These are phyloP conservation scores for Fusarium nurragi DNA, from an alignment of 2,329 filamentous ascomycete genomes.

Conservation along the genomic window DNA sequence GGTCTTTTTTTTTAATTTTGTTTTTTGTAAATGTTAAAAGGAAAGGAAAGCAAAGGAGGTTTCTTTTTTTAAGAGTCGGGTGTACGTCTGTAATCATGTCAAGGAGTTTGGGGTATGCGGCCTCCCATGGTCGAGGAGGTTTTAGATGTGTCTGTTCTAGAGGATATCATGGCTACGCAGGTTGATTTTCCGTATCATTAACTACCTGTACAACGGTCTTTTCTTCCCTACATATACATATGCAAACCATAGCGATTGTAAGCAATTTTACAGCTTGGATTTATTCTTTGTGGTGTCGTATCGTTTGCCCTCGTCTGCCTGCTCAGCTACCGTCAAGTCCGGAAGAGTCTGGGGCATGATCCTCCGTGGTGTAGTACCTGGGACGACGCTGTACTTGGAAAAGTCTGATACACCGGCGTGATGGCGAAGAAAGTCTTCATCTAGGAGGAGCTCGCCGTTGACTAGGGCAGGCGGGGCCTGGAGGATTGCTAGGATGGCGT, in stretches of 20 bases:
- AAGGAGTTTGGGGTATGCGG: constrained; percentile 37
- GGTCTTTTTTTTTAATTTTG: constrained; percentile 2
- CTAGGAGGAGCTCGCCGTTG: constrained; percentile 77
- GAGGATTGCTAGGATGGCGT: constrained; percentile 79
- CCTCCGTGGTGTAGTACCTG: constrained; percentile 69
- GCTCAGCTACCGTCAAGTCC: constrained; percentile 76
- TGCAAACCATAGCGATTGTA: constrained; percentile 15
- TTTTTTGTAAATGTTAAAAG: constrained; percentile 17
- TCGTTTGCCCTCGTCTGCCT: constrained; percentile 79
- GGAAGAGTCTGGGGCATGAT: constrained; percentile 82
- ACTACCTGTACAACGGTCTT: constrained; percentile 31
- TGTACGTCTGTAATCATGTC: constrained; percentile 33
- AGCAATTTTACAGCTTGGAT: constrained; percentile 51
- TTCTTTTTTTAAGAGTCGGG: constrained; percentile 29
- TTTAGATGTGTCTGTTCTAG: constrained; percentile 40
- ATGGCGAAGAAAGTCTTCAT: constrained; percentile 81
- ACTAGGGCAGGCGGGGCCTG: constrained; percentile 66
- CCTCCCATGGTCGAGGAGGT: constrained; percentile 22
- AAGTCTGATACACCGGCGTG: constrained; percentile 75
- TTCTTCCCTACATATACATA: constrained; percentile 21
- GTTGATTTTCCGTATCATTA: constrained; percentile 19
- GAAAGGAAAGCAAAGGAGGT: constrained; percentile 9
- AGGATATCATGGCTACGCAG: constrained; percentile 34
- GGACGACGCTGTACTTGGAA: constrained; percentile 74
- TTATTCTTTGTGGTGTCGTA: constrained; percentile 68